phyloP scores from a whole-genome alignment of 768 basidiomycete genomes.

The Mycena amicta region DNA sequence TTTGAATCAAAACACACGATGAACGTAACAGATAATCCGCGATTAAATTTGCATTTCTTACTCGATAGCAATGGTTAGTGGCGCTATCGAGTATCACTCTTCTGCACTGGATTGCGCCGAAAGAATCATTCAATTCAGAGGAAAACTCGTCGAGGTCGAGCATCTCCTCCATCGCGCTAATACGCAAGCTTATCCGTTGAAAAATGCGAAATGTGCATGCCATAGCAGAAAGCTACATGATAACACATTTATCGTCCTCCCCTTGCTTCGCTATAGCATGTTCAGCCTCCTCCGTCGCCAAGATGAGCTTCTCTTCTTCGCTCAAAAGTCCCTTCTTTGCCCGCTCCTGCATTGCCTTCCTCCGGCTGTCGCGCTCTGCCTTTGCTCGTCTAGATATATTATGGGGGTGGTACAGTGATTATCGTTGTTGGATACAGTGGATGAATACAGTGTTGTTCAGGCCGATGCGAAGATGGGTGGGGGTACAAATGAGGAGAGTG shows the following conservation, averaged over 20 bases:
- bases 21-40: no score
- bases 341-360: slow-evolving; percentile 71
- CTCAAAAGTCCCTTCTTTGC: slow-evolving; percentile 70
- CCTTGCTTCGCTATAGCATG: slow-evolving; percentile 25
- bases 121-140: no score
- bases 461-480: slow-evolving; percentile 68
- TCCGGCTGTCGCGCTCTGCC: slow-evolving; percentile 71
- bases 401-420: slow-evolving; percentile 19
- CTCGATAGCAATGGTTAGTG: no score
- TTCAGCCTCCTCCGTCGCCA: slow-evolving; percentile 49
- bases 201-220: no score
- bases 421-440: slow-evolving; percentile 29
- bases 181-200: no score
- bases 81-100: no score
- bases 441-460: slow-evolving; percentile 44
- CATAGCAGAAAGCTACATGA: slow-evolving; percentile 60
- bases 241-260: slow-evolving; percentile 39
- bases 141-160: no score
- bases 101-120: no score
- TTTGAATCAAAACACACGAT: not conserved
- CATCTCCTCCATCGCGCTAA: no score
- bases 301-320: slow-evolving; percentile 54
- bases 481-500: slow-evolving; percentile 57
- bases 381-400: slow-evolving; percentile 60
- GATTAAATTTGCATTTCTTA: no score